Evolutionary conservation across 2,329 filamentous ascomycete species (phyloP).

Genomic region (Calonectria montana): DNA sequence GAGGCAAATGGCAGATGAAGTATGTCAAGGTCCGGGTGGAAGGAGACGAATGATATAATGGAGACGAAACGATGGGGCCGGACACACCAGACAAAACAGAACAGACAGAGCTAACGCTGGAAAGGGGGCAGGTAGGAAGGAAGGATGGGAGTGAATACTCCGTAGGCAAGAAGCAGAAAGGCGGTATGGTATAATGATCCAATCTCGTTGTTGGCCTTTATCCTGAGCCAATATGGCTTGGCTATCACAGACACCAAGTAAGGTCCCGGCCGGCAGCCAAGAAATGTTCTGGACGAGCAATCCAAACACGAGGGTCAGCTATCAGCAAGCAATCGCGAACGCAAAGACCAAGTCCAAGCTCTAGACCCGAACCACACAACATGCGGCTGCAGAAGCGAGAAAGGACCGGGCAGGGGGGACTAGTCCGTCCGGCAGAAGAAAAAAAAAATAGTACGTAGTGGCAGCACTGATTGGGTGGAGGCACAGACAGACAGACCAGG

Average conservation of each 20-base stretch:
- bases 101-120: background rate
- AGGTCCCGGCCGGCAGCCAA: conserved; percentile 1
- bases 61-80: background rate
- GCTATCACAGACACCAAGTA: conserved; percentile 3
- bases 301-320: conserved; percentile 21
- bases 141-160: background rate
- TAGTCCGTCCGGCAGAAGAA: background rate
- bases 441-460: background rate
- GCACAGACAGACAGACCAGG: background rate
- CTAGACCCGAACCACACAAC: conserved; percentile 1
- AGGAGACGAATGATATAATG: conserved; percentile 6
- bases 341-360: conserved; percentile 6
- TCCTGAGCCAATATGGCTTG: background rate
- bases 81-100: background rate
- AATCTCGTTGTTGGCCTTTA: background rate
- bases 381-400: conserved; percentile 8
- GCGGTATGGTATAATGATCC: conserved; percentile 1
- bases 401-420: conserved; percentile 7
- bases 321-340: background rate
- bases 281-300: conserved; percentile 14
- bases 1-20: conserved; percentile 12
- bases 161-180: background rate
- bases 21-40: conserved; percentile 19
- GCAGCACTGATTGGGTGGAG: background rate
- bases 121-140: background rate